A percentile compares a stretch with the other conserved stretches of the same genome.
phyloP scores from a whole-genome alignment of 257 asterid species.

The Paulownia fortunei region DNA sequence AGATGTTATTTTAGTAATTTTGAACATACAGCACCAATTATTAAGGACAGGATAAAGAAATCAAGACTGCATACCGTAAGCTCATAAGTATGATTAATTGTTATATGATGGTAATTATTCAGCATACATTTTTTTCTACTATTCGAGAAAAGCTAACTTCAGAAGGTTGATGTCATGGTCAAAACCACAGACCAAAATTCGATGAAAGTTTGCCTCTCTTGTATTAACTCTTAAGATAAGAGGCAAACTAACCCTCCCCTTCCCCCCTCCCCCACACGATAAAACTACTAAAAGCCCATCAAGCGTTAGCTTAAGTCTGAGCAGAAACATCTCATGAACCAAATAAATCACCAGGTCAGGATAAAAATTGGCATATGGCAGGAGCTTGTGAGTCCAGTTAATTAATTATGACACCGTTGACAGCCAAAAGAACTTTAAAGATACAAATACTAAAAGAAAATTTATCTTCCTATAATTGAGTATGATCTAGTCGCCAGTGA shows the following conservation, averaged over 20 bases:
- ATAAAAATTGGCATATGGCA: neutral
- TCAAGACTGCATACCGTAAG: neutral
- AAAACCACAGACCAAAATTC: neutral
- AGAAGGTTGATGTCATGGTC: neutral
- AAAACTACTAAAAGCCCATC: neutral
- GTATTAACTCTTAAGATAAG: too few species aligned
- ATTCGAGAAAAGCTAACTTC: neutral
- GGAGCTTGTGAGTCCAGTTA: neutral
- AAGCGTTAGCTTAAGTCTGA: neutral
- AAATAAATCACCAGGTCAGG: neutral
- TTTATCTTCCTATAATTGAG: neutral
- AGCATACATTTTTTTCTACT: neutral
- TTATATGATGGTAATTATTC: neutral
- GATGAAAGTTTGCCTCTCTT: too few species aligned
- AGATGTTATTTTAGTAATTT: conserved; percentile 24
- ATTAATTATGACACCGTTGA: neutral
- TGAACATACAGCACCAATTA: neutral
- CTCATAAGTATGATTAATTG: neutral
- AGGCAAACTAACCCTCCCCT: too few species aligned
- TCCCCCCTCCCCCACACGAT: too few species aligned
- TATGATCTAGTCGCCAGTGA: neutral
- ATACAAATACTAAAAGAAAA: neutral
- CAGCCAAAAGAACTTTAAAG: neutral
- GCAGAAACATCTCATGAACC: neutral
- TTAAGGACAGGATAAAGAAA: conserved; percentile 17